A percentile compares a stretch with the other conserved stretches of the same genome.
These are phyloP conservation scores for Pichia sp. DNA, from an alignment of 1,139 yeast species.

Conservation along the genomic window DNA sequence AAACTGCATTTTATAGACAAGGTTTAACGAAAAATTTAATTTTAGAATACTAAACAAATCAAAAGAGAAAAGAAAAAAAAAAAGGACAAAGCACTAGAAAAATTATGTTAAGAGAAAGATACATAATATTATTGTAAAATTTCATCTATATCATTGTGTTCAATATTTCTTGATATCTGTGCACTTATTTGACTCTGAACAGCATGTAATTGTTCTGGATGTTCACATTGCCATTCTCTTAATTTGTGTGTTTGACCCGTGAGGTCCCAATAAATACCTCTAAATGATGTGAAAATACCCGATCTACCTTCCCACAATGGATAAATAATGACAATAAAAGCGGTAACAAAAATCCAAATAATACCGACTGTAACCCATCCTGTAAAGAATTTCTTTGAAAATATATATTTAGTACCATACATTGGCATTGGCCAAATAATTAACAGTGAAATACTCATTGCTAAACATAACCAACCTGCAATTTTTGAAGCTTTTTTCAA, in stretches of 20 bases:
- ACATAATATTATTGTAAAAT: neutral
- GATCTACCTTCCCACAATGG: slow-evolving; percentile 47
- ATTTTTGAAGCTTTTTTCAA: slow-evolving; percentile 32
- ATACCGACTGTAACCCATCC: slow-evolving; percentile 78
- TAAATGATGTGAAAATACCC: slow-evolving; percentile 56
- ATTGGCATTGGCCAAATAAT: slow-evolving; percentile 86
- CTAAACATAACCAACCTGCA: slow-evolving; percentile 55
- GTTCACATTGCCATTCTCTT: slow-evolving; percentile 60
- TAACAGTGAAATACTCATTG: slow-evolving; percentile 56
- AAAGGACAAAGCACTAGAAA: too few relatives aligned
- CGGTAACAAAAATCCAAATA: slow-evolving; percentile 50
- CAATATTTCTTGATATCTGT: slow-evolving; percentile 4
- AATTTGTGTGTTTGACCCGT: slow-evolving; percentile 69
- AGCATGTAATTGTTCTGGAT: slow-evolving; percentile 67
- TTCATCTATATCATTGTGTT: neutral
- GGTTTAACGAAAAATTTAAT: too few relatives aligned
- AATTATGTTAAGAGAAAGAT: neutral
- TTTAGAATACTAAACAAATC: too few relatives aligned
- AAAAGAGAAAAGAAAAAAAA: neutral
- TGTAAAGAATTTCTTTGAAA: slow-evolving; percentile 64
- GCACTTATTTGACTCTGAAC: slow-evolving; percentile 50
- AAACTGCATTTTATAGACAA: too few relatives aligned
- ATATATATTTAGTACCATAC: slow-evolving; percentile 70
- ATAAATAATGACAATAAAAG: slow-evolving; percentile 31
- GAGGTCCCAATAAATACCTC: slow-evolving; percentile 81